Base-by-base conservation (phyloP, 2,329 filamentous ascomycete species). In the Ambrosiella beaveri region DNA sequence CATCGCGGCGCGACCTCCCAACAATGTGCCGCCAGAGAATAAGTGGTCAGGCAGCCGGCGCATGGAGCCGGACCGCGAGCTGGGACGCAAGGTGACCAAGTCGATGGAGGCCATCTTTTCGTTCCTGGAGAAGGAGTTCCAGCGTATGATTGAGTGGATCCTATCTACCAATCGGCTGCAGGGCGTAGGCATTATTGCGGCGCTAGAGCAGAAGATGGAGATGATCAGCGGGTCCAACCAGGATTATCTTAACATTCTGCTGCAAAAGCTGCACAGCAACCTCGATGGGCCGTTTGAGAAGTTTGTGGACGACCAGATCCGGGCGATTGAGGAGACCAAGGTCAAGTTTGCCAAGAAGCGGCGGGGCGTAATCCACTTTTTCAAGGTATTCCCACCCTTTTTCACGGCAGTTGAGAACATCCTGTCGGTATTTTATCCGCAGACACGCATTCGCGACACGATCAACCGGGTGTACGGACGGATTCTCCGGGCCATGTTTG, bases 241-340 rank as follows among this genome's bases (percentile, higher is more conserved):
- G 70, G 91, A 97, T 65, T 97, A 88, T 67, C 77, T 96, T 27
- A 84, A 88, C 56, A 84, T 81, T 56, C 75, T 86, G 1, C 73
- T 97, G 2, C 85, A 93, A 64, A 89, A 88, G 66, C 74, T 95
- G 8, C 87, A 93, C 64, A 78, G 81, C 58, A 80, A 79, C 47
- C 74, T 97, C 15, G 81, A 85, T 63, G 78, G 79, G 1, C 79
- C 87, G 2, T 96, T 95, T 72, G 82, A 78, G 61, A 88, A 87
- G 62, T 96, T 97, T 65, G 82, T 97, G 7, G 91, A 97, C 63
- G 88, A 95, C 63, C 93, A 98, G 68, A 86, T 97, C 60, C 86
- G 88, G 35, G 90, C 89, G 4, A 95, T 97, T 62, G 93, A 97
- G 71, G 93, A 97, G 62, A 97, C 90, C 44, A 97, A 97, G 71